Base-by-base conservation (phyloP, 1,284 basidiomycete genomes). In the Athelia psychrophila region DNA sequence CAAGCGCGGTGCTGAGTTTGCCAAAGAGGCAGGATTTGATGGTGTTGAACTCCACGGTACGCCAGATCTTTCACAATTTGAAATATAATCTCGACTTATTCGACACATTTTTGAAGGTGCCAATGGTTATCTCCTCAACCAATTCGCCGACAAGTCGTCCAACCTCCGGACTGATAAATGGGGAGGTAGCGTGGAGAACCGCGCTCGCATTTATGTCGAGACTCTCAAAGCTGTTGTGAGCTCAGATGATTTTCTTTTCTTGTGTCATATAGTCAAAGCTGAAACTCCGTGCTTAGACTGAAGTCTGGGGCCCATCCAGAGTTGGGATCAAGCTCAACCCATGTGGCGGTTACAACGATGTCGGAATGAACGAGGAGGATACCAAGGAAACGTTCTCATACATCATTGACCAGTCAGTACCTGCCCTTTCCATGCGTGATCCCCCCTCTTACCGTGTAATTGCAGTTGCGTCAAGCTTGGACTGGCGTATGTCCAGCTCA, bases 131-230 rank as follows among this genome's bases (percentile, higher is more conserved):
- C 54, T 56, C 13, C 45, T 49, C 16, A 51, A 58, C 47, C 60
- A 61, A 30, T 61, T 60, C 48, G 24, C 58, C 19, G 59, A 61
- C 40, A 45, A 33, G 40, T 48, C 18, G 15, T 45, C 64, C 44
- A 77, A 78, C 66, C 63, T 70, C 48, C 72, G 77, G 35, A 74
- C 71, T 5, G 78, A 80, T 61, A 56, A 65, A 18, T 80, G 73
- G 60, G 76, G 77, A 10, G 76, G 76, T 3, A 67, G 64, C 5
- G 40, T 74, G 46, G 70, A 73, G 59, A 76, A 76, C 60, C 67
- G 77, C 45, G 52, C 62, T 2, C 63, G 70, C n/a, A 77, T 79
- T 38, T 56, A 64, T 2, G 62, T 74, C 15, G 67, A 71, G 53
- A 65, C 72, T 20, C 57, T 72, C 23, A 67, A 71, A 32, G 56